Percentiles rank a stretch among this genome's conserved stretches.
Evolutionary conservation across 495 filamentous ascomycete genomes (phyloP).

Genomic region (Aspergillus saccharolyticus): DNA sequence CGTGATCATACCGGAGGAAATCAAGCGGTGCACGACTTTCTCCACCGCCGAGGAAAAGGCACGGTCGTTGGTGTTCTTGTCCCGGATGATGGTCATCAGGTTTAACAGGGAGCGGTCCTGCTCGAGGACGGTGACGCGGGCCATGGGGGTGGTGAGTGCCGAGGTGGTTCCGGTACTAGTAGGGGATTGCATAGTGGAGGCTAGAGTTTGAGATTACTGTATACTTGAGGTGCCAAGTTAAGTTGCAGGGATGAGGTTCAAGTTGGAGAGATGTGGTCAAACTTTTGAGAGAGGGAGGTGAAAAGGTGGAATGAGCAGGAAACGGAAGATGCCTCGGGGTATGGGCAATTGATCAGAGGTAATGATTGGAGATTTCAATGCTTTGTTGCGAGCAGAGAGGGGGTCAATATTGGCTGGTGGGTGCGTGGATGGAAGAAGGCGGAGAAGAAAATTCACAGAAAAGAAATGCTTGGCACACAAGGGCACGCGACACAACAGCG

Average conservation of each 20-base stretch:
- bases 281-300: neutral
- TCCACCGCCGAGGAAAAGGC: slow-evolving; percentile 16
- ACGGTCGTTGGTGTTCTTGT: slow-evolving; percentile 6
- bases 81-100: slow-evolving; percentile 20
- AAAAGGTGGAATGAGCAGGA: too few relatives aligned
- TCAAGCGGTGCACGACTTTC: slow-evolving; percentile 11
- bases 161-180: neutral
- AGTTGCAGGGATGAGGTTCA: neutral
- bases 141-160: neutral
- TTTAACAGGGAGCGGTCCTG: slow-evolving; percentile 14
- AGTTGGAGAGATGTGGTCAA: neutral
- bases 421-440: neutral
- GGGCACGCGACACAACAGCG: neutral
- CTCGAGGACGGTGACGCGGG: slow-evolving; percentile 11
- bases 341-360: too few relatives aligned
- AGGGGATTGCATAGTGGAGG: slow-evolving; percentile 2
- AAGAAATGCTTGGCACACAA: neutral
- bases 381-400: too few relatives aligned
- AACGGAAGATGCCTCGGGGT: too few relatives aligned
- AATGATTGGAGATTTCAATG: too few relatives aligned
- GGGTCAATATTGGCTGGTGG: neutral
- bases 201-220: neutral
- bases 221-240: neutral
- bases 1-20: slow-evolving; percentile 9
- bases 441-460: neutral